Conservation (phyloP, 805 yeast species). For the Starmerella apis region DNA sequence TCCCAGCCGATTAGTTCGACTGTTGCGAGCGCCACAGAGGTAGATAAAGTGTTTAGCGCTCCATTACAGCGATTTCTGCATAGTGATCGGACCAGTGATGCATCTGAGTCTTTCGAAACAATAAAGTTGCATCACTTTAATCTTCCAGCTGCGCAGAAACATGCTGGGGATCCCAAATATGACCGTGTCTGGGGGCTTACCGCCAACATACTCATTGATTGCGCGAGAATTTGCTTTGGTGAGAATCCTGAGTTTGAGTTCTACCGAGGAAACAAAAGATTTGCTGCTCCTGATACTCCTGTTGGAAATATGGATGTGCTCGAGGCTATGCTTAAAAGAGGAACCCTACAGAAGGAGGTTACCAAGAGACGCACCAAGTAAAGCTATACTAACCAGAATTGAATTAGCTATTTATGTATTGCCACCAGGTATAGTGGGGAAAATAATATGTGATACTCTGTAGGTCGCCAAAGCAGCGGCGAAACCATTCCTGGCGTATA, state of each 20-base stretch:
- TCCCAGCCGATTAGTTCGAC: neutral
- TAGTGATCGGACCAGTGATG: slow-evolving; percentile 11
- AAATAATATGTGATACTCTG: too few species aligned
- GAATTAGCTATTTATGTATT: too few species aligned
- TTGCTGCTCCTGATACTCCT: neutral
- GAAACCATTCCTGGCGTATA: too few species aligned
- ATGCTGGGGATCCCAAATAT: slow-evolving; percentile 28
- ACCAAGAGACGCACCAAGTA: neutral
- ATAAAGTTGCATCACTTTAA: slow-evolving; percentile 31
- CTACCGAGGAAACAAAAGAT: slow-evolving; percentile 4
- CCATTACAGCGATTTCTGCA: slow-evolving; percentile 25
- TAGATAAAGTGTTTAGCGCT: slow-evolving; percentile 28
- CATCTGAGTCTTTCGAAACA: neutral
- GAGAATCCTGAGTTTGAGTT: slow-evolving; percentile 29
- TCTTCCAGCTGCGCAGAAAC: slow-evolving; percentile 24
- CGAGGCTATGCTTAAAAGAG: slow-evolving; percentile 1
- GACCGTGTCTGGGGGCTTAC: slow-evolving; percentile 37
- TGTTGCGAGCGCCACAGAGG: slow-evolving; percentile 26
- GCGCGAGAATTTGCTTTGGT: slow-evolving; percentile 31
- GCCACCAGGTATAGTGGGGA: too few species aligned
- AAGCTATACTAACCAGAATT: neutral
- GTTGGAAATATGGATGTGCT: slow-evolving; percentile 11
- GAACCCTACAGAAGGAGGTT: neutral
- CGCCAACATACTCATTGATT: slow-evolving; percentile 35
- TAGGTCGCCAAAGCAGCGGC: too few species aligned